Base-by-base conservation (phyloP, 768 basidiomycete genomes). In the Amanita exitialis region DNA sequence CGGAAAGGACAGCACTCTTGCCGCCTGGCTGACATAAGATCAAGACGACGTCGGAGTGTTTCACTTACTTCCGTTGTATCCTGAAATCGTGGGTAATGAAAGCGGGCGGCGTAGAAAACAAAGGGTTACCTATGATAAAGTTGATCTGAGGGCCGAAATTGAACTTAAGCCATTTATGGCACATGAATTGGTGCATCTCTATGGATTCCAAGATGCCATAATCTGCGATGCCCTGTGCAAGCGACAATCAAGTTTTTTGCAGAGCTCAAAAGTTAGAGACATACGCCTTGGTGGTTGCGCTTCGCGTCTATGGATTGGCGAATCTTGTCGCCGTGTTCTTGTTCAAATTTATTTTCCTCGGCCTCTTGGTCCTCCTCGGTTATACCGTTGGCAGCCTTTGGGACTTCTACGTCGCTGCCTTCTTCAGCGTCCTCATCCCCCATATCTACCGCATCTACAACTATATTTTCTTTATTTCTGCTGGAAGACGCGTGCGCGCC, bases 101-200 rank as follows among this genome's bases (percentile, higher is more conserved):
- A 27, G 42, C n/a, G 34, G 1, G 44, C 13, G 35, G 28, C 25
- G 30, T 15, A 27, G 35, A 41, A 41, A 38, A 43, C 9, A 25
- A 43, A 21, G 18, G 59, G 77, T 36, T 58, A 83, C 91, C 92
- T 35, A 95, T 95, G 58, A 99, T 89, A 61, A 98, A 98, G 68
- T 98, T 99, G 61, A 99, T 89, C 64, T 94, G 90, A 7, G 88
- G 85, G 0, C 92, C 91, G 56, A 98, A 91, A 2, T 77, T 75
- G 66, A 96, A 90, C 1, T 76, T 82, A 41, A 93, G 73, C 65
- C 76, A 83, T 63, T 82, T 77, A 68, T 98, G 94, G 65, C 93
- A 96, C 93, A 98, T 95, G 69, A 98, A 98, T 61, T 97, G 85
- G 60, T 82, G 76, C 79, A 91, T 81, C 61, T 92, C 86, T 38